These are phyloP conservation scores for Verbascum thapsus DNA, from an alignment of 257 asterid species.

Conservation along the genomic window DNA sequence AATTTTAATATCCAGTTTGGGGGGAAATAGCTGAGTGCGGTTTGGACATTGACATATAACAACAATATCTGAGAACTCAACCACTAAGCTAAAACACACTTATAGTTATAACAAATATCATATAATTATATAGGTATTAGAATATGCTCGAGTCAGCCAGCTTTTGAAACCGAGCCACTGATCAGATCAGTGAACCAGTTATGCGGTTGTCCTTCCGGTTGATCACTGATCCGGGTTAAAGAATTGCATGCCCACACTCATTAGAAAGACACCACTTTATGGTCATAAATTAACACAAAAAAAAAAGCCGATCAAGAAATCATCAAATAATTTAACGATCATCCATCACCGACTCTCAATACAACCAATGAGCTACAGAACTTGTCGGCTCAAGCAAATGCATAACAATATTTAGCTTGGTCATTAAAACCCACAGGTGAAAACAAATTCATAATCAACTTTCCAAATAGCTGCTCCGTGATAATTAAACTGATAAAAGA, in stretches of 20 bases:
- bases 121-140: too few relatives aligned
- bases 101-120: too few relatives aligned
- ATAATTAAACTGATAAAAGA: constrained; percentile 12
- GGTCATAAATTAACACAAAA: neutral
- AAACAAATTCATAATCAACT: constrained; percentile 14
- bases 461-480: neutral
- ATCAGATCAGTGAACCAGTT: too few relatives aligned
- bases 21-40: too few relatives aligned
- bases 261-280: neutral
- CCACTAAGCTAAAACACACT: too few relatives aligned
- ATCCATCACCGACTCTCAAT: constrained; percentile 7
- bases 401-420: neutral
- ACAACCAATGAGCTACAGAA: constrained; percentile 11
- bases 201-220: too few relatives aligned
- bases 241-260: neutral
- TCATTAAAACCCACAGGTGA: constrained; percentile 21
- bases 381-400: neutral
- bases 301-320: neutral
- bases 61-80: too few relatives aligned
- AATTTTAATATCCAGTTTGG: too few relatives aligned
- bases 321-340: constrained; percentile 1
- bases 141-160: too few relatives aligned
- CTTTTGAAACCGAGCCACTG: too few relatives aligned
- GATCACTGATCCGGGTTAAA: too few relatives aligned
- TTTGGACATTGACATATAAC: too few relatives aligned